A percentile compares a stretch with the other conserved stretches of the same genome.
Evolutionary conservation across 176 grass and related monocot species (phyloP).

Genomic region (Guadua angustifolia): DNA sequence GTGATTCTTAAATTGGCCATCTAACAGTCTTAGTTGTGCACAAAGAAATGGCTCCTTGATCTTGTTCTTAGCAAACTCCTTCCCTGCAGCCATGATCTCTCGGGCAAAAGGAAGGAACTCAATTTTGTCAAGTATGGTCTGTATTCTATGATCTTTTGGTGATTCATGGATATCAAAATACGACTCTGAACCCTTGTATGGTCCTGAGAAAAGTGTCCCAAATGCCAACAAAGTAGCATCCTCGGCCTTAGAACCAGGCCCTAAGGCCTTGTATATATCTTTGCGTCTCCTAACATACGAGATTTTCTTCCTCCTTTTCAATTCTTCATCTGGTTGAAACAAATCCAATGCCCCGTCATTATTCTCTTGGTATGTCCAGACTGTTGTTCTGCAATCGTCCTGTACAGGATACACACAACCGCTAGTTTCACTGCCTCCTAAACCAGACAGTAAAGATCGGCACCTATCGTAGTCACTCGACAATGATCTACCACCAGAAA

Average conservation of each 20-base stretch:
- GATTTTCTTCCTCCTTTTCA: conserved; percentile 78
- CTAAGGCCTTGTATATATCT: conserved; percentile 77
- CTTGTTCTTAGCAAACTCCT: conserved; percentile 62
- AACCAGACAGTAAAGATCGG: conserved; percentile 70
- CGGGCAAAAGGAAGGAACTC: conserved; percentile 83
- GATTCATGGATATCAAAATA: conserved; percentile 91
- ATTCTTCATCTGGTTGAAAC: conserved; percentile 84
- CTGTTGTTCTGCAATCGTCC: conserved; percentile 85
- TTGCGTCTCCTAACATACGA: conserved; percentile 70
- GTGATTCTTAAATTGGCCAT: conserved; percentile 98
- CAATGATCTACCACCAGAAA: conserved; percentile 55
- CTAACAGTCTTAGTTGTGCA: conserved; percentile 87
- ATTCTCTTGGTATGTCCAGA: conserved; percentile 77
- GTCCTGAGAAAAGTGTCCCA: conserved; percentile 86
- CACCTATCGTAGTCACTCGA: conserved; percentile 64
- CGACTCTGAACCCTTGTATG: conserved; percentile 81
- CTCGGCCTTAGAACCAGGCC: conserved; percentile 73
- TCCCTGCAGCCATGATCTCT: conserved; percentile 86
- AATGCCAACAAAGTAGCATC: conserved; percentile 78
- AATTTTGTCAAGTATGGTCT: conserved; percentile 62
- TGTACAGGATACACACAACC: conserved; percentile 74
- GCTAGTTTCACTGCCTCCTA: conserved; percentile 52
- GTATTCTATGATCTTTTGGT: conserved; percentile 57
- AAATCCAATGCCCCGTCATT: conserved; percentile 66
- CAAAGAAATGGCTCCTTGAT: conserved; percentile 87